Conservation (phyloP, 1,284 basidiomycete genomes). For the Trichosporon inkin region DNA sequence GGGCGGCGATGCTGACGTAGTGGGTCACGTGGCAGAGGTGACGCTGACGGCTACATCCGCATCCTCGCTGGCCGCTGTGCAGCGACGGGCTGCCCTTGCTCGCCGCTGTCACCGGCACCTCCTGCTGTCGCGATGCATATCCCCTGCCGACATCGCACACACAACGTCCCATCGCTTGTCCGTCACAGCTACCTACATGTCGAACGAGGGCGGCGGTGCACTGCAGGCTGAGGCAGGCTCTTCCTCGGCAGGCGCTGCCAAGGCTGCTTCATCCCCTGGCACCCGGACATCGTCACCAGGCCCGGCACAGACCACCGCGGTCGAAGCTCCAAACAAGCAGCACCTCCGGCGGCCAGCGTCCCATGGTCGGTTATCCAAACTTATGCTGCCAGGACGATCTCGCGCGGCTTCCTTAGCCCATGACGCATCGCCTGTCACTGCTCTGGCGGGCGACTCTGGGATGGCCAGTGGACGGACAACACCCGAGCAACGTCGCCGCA, state of each 20-base stretch:
- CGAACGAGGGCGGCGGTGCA: background rate
- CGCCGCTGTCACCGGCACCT: conserved; percentile 1
- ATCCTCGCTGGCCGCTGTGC: background rate
- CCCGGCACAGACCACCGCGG: conserved; percentile 7
- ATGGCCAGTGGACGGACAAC: conserved; percentile 35
- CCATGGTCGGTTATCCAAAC: conserved; percentile 35
- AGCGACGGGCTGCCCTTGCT: background rate
- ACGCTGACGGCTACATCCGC: background rate
- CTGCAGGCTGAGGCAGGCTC: conserved; percentile 7
- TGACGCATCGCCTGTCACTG: conserved; percentile 27
- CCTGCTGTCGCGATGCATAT: background rate
- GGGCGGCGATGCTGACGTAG: background rate
- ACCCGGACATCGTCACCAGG: conserved; percentile 23
- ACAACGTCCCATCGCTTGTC: background rate
- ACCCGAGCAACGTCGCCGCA: conserved; percentile 39
- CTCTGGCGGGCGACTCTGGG: conserved; percentile 29
- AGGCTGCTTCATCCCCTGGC: conserved; percentile 7
- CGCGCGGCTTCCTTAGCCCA: conserved; percentile 37
- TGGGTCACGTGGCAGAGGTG: conserved; percentile 1
- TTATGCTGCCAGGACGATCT: conserved; percentile 39
- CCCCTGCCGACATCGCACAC: background rate
- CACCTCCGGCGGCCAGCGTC: conserved; percentile 35
- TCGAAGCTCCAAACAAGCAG: conserved; percentile 2
- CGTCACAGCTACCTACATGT: background rate
- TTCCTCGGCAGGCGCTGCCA: background rate